Conservation (phyloP, 148 eudicot species). For the Agrostemma githago region DNA sequence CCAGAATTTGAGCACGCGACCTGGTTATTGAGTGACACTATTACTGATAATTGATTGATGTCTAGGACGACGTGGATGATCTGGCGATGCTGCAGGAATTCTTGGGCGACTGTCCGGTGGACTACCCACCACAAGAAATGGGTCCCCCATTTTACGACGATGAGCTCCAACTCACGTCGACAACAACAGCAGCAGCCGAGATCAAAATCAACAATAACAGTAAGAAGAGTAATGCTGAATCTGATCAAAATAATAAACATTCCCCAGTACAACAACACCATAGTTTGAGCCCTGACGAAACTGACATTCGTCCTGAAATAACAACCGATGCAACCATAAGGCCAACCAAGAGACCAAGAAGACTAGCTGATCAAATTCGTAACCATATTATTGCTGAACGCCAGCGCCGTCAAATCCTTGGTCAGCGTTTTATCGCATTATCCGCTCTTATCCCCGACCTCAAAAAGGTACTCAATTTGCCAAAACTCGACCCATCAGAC, state of each 20-base stretch:
- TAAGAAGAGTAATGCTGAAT: slow-evolving; percentile 9
- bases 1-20: no score
- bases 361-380: slow-evolving; percentile 19
- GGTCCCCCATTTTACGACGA: slow-evolving; percentile 2
- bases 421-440: slow-evolving; percentile 41
- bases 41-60: no score
- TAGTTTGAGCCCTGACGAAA: not conserved
- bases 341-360: slow-evolving; percentile 16
- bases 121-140: slow-evolving; percentile 17
- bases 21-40: not conserved
- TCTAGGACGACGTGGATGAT: slow-evolving; percentile 21
- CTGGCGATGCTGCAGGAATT: slow-evolving; percentile 15
- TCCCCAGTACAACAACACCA: not conserved
- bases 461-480: slow-evolving; percentile 19
- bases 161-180: slow-evolving; percentile 11
- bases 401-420: slow-evolving; percentile 38
- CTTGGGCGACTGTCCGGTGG: slow-evolving; percentile 20
- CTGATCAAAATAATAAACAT: not conserved
- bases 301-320: not conserved
- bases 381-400: slow-evolving; percentile 41
- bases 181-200: slow-evolving; percentile 3
- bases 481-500: no score
- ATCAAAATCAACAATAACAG: not conserved
- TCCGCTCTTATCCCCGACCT: slow-evolving; percentile 40
- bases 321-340: not conserved